Percentiles rank a stretch among this genome's conserved stretches.
These are phyloP conservation scores for Porogramme epimiltina DNA, from an alignment of 1,284 basidiomycete genomes.

Conservation along the genomic window DNA sequence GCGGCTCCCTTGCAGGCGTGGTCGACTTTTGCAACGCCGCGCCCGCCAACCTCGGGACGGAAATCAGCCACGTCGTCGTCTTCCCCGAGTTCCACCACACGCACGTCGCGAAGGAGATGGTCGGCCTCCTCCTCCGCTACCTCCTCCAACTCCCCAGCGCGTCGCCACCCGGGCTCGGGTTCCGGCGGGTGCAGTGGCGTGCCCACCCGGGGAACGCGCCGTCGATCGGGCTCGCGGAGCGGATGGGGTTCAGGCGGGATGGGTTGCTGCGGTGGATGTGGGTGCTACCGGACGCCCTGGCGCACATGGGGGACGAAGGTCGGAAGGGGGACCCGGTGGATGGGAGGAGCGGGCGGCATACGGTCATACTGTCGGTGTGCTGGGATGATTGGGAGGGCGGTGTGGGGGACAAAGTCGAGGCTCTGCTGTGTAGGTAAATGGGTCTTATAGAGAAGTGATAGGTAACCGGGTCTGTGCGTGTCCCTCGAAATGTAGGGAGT, in stretches of 20 bases:
- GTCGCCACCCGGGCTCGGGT: conserved; percentile 46
- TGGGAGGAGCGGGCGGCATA: conserved; percentile 45
- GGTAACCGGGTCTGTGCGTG: no score
- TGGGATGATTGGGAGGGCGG: conserved; percentile 68
- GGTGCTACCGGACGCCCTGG: conserved; percentile 36
- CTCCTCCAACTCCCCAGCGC: conserved; percentile 49
- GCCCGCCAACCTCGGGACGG: conserved; percentile 42
- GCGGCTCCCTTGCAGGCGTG: conserved; percentile 28
- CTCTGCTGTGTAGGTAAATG: conserved; percentile 2
- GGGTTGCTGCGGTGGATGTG: conserved; percentile 54
- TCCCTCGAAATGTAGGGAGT: no score
- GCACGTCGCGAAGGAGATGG: conserved; percentile 63
- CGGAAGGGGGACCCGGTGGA: conserved; percentile 41
- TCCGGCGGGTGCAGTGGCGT: conserved; percentile 68
- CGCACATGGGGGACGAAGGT: conserved; percentile 11
- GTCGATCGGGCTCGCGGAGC: conserved; percentile 54
- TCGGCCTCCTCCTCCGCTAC: conserved; percentile 60
- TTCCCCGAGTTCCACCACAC: conserved; percentile 66
- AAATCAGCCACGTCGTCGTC: conserved; percentile 54
- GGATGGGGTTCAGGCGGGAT: conserved; percentile 66
- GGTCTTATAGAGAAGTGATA: no score
- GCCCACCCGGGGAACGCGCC: conserved; percentile 54
- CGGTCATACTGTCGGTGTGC: conserved; percentile 50
- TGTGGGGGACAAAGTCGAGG: conserved; percentile 43
- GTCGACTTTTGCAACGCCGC: conserved; percentile 29